Conservation (phyloP, 2,329 filamentous ascomycete species). For the Talaromyces sp. region DNA sequence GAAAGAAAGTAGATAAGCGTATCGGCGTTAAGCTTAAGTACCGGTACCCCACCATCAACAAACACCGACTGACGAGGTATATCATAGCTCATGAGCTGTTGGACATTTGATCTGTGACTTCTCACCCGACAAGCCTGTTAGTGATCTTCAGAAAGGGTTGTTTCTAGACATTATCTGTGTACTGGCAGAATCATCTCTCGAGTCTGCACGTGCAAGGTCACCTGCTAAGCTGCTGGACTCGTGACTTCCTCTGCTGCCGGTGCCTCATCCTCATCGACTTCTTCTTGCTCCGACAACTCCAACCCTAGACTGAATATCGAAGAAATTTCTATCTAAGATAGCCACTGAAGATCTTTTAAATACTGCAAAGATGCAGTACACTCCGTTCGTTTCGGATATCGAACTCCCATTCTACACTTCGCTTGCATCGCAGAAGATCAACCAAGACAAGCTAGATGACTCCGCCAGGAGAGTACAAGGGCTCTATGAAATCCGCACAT, state of each 20-base stretch:
- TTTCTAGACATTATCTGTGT: not conserved
- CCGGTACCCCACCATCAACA: slow-evolving; percentile 10
- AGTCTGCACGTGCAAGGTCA: slow-evolving; percentile 1
- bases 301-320: no score
- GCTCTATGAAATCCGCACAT: slow-evolving; percentile 77
- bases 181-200: not conserved
- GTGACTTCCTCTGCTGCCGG: slow-evolving; percentile 11
- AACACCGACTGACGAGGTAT: not conserved
- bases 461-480: slow-evolving; percentile 83
- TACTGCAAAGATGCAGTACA: slow-evolving; percentile 61
- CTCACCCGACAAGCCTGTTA: not conserved
- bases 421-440: slow-evolving; percentile 89
- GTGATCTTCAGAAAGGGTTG: not conserved
- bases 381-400: slow-evolving; percentile 88
- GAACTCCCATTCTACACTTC: slow-evolving; percentile 93
- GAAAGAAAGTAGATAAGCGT: not conserved
- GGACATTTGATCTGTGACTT: not conserved
- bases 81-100: not conserved
- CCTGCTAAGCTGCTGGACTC: not conserved
- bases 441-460: slow-evolving; percentile 95
- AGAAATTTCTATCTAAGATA: no score
- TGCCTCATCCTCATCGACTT: not conserved
- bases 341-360: not conserved
- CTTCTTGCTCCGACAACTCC: not conserved
- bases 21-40: not conserved